Conservation (phyloP, 2,329 filamentous ascomycete genomes). For the Xylaria sp. region DNA sequence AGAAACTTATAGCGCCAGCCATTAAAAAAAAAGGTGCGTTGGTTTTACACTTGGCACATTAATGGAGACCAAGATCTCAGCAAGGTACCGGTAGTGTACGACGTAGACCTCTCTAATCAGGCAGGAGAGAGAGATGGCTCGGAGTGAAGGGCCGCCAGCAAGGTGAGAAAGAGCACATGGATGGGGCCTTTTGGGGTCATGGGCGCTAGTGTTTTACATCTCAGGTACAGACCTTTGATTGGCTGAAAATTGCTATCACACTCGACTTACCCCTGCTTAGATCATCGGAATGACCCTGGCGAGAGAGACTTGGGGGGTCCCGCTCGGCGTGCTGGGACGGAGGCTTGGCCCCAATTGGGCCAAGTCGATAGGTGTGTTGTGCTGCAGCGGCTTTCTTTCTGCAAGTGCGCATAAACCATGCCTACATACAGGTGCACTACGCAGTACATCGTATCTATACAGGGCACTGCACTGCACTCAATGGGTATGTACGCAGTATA, state of each 20-base stretch:
- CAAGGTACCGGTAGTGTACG: no score
- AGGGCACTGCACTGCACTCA: background rate
- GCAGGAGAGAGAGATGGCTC: conserved; percentile 1
- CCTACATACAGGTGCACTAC: background rate
- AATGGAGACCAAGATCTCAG: background rate
- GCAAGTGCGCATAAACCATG: background rate
- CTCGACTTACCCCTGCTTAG: conserved; percentile 24
- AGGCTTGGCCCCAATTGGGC: background rate
- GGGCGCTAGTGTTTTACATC: conserved; percentile 53
- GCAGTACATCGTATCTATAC: background rate
- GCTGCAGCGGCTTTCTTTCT: conserved; percentile 4
- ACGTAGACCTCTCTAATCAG: background rate
- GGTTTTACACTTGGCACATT: background rate
- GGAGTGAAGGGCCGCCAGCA: conserved; percentile 24
- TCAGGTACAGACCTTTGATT: conserved; percentile 45
- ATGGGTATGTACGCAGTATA: no score
- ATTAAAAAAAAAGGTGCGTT: background rate
- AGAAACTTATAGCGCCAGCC: background rate
- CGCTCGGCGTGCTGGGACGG: background rate
- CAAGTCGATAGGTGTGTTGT: background rate
- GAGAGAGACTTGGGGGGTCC: conserved; percentile 18
- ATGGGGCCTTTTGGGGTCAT: conserved; percentile 42
- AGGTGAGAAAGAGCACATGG: background rate
- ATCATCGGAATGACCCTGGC: conserved; percentile 21
- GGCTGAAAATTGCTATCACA: conserved; percentile 34